phyloP scores from a whole-genome alignment of 306 rosid species.

The Sindora glabra region DNA sequence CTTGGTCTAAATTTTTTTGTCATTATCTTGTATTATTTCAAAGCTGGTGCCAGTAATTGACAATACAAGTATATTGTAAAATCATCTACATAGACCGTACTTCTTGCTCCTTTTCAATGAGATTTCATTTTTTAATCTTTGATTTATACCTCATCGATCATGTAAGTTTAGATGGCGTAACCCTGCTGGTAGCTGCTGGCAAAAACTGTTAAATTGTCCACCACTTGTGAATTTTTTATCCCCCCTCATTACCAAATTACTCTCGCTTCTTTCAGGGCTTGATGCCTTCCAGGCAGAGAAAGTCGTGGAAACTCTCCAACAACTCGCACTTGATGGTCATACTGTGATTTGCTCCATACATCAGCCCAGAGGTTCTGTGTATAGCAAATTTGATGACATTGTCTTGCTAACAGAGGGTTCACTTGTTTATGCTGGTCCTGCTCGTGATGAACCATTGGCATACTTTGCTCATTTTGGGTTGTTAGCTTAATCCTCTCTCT shows the following conservation, averaged over 20 bases:
- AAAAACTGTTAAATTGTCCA: not conserved
- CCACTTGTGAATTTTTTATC: not conserved
- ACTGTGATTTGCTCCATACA: conserved; percentile 92
- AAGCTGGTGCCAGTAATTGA: too few species aligned
- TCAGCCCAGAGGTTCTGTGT: conserved; percentile 92
- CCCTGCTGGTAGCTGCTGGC: not conserved
- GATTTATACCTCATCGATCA: not conserved
- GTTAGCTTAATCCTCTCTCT: conserved; percentile 24
- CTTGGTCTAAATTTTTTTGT: too few species aligned
- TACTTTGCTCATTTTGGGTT: conserved; percentile 86
- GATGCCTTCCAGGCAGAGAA: conserved; percentile 98
- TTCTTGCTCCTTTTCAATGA: not conserved
- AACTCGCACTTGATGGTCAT: conserved; percentile 89
- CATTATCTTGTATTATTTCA: too few species aligned
- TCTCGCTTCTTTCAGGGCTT: conserved; percentile 53
- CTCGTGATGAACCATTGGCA: conserved; percentile 54
- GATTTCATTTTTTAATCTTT: too few species aligned
- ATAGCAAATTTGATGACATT: conserved; percentile 75
- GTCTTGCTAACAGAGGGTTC: conserved; percentile 83
- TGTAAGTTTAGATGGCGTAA: not conserved
- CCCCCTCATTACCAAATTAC: conserved; percentile 13
- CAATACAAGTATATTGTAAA: not conserved
- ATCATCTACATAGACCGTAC: not conserved
- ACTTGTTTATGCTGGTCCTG: conserved; percentile 89
- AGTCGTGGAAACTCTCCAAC: conserved; percentile 81